phyloP scores from a whole-genome alignment of 441 rosid genomes.

The Croton setiger region DNA sequence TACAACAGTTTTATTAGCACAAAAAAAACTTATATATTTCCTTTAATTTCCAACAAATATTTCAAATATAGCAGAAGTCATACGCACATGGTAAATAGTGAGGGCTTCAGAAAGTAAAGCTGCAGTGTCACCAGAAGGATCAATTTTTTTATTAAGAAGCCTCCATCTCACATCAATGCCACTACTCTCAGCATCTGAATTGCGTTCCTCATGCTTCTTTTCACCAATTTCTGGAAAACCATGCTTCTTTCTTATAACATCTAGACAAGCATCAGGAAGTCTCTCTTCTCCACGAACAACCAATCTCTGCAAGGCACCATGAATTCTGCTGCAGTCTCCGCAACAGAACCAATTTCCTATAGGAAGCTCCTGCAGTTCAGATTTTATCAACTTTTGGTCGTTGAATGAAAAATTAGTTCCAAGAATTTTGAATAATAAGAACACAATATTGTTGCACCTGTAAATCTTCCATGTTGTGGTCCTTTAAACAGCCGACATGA shows the following conservation, averaged over 20 bases:
- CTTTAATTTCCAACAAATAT: conserved; percentile 1
- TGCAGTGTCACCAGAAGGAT: conserved; percentile 48
- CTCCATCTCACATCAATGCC: conserved; percentile 81
- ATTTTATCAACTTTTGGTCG: conserved; percentile 16
- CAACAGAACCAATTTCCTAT: conserved; percentile 89
- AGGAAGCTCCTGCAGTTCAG: conserved; percentile 69
- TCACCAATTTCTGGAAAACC: conserved; percentile 33
- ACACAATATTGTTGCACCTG: conserved; percentile 42
- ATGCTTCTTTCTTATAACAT: conserved; percentile 43
- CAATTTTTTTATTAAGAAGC: conserved; percentile 60
- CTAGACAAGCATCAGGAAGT: conserved; percentile 54
- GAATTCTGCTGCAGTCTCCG: conserved; percentile 48
- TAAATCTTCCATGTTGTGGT: conserved; percentile 71
- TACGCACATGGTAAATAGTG: conserved; percentile 72
- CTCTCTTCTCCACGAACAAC: conserved; percentile 65
- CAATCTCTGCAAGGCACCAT: conserved; percentile 53
- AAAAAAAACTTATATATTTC: not conserved
- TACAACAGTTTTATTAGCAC: not conserved
- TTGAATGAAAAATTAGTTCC: conserved; percentile 5
- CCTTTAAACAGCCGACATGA: conserved; percentile 92
- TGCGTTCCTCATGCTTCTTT: conserved; percentile 40
- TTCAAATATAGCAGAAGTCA: not conserved
- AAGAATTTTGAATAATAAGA: not conserved
- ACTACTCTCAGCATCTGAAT: conserved; percentile 22
- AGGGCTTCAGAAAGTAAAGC: conserved; percentile 61